A percentile compares a stretch with the other conserved stretches of the same genome.
Evolutionary conservation across 2,329 filamentous ascomycete species (phyloP).

Genomic region (Claviceps purpurea): DNA sequence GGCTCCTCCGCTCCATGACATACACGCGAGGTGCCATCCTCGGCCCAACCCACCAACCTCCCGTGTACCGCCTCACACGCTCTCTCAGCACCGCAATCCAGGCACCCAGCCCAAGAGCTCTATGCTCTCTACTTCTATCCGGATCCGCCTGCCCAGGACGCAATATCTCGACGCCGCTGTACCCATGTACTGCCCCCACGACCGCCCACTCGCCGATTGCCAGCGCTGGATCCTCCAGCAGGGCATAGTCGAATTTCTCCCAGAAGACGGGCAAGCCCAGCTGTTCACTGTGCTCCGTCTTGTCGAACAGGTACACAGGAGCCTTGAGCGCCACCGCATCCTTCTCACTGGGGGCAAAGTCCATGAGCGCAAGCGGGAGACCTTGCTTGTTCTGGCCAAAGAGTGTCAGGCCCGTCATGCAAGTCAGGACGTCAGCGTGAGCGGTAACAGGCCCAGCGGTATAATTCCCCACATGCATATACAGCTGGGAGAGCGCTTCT

Average conservation of each 20-base stretch:
- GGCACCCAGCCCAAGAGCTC: slow-evolving; percentile 32
- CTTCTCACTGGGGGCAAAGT: neutral
- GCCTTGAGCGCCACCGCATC: slow-evolving; percentile 6
- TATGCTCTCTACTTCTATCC: slow-evolving; percentile 6
- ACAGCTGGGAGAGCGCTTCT: slow-evolving; percentile 51
- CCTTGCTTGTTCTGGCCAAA: slow-evolving; percentile 40
- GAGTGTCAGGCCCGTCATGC: slow-evolving; percentile 58
- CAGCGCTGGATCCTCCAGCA: slow-evolving; percentile 38
- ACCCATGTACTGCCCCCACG: slow-evolving; percentile 43
- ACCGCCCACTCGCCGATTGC: slow-evolving; percentile 41
- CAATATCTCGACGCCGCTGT: slow-evolving; percentile 44
- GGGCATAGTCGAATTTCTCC: slow-evolving; percentile 48
- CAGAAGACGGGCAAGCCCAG: slow-evolving; percentile 42
- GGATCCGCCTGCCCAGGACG: slow-evolving; percentile 25
- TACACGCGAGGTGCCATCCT: slow-evolving; percentile 43
- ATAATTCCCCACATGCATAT: slow-evolving; percentile 17
- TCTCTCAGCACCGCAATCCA: slow-evolving; percentile 25
- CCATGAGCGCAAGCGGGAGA: slow-evolving; percentile 19
- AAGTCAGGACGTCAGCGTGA: slow-evolving; percentile 53
- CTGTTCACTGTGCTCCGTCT: slow-evolving; percentile 39
- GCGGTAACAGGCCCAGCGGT: slow-evolving; percentile 23
- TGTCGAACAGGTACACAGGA: slow-evolving; percentile 38
- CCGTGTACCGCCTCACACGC: slow-evolving; percentile 30
- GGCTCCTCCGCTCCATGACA: slow-evolving; percentile 27
- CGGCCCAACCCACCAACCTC: slow-evolving; percentile 53